Evolutionary conservation across 805 yeast species (phyloP), one percentile per base, ranked within the genome.

Genomic region (Kazachstania bromeliacearum): DNA sequence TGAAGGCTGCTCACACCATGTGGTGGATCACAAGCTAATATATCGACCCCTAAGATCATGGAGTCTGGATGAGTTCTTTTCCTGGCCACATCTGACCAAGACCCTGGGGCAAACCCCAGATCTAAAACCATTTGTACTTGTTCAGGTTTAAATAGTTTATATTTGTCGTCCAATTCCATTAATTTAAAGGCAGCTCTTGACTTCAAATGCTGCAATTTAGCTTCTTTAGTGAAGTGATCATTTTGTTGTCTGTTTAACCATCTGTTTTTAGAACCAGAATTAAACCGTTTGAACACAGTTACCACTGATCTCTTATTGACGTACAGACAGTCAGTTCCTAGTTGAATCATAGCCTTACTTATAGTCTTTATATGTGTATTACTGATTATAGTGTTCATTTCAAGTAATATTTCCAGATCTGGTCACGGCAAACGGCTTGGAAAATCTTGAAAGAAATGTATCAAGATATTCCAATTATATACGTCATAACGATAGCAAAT

Each of bases 141-240:
- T 6, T 36, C 31, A 2, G 67, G 67, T 27, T 60, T 57, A 55
- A 89, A 77, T 2, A 92, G 41, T 22, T 65, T 57, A 59, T 67
- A 82, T 47, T 71, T 75, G 12, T 74, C 64, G 53, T 88, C 77
- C 8, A 92, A 67, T 51, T 89, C 94, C 16, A 77, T 56, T 23
- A 92, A 64, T 52, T 92, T 92, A 62, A 76, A 89, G 0, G 96
- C 96, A 0, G 98, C 98, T 31, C 98, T 60, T 2, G 96, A 85
- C 47, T 77, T 69, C 47, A 73, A 73, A 34, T 81, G 71, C 30
- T 70, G 67, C 4, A 62, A 60, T 46, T 71, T 74, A 3, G 96
- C 89, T 44, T 77, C 77, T 37, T 71, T 65, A 3, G 87, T 70
- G 57, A 67, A 85, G 18, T 47, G 62, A 53, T 89, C 97, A 7